phyloP scores from a whole-genome alignment of 2,329 filamentous ascomycete genomes.

The Neofusicoccum parvum region DNA sequence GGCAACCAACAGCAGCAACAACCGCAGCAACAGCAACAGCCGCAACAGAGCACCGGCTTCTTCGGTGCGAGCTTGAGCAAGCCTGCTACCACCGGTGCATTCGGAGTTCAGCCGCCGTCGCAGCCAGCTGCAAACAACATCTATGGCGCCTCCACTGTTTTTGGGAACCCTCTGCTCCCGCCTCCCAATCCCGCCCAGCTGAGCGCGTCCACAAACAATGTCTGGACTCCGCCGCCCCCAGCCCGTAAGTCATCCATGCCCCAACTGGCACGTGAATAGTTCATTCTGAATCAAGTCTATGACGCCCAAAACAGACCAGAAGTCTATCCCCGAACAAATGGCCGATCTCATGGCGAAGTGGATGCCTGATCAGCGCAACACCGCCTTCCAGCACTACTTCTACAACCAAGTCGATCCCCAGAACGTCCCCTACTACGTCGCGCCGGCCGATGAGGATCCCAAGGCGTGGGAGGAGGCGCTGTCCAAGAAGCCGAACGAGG shows the following conservation, averaged over 20 bases:
- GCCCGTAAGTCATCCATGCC: constrained; percentile 2
- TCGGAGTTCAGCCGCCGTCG: background rate
- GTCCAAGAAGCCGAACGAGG: constrained; percentile 73
- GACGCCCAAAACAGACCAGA: constrained; percentile 57
- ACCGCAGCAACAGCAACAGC: constrained; percentile 12
- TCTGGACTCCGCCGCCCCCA: constrained; percentile 17
- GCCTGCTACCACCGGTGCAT: constrained; percentile 38
- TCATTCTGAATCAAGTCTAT: constrained; percentile 22
- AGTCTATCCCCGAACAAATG: constrained; percentile 75
- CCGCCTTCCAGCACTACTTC: constrained; percentile 80
- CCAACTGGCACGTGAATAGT: background rate
- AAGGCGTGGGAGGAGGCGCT: constrained; percentile 84
- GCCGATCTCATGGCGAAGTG: constrained; percentile 71
- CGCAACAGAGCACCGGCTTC: constrained; percentile 19
- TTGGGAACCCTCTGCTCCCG: constrained; percentile 29
- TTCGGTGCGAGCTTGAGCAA: constrained; percentile 19
- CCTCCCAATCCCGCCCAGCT: constrained; percentile 3
- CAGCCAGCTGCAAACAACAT: constrained; percentile 20
- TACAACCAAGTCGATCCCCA: constrained; percentile 81
- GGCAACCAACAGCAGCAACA: constrained; percentile 6
- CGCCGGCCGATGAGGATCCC: constrained; percentile 69
- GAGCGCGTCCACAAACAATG: constrained; percentile 11
- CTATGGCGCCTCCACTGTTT: constrained; percentile 36
- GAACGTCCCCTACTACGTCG: constrained; percentile 75
- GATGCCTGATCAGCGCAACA: constrained; percentile 68